Base-by-base conservation (phyloP, 495 filamentous ascomycete species). In the Mycothermus thermophilus region DNA sequence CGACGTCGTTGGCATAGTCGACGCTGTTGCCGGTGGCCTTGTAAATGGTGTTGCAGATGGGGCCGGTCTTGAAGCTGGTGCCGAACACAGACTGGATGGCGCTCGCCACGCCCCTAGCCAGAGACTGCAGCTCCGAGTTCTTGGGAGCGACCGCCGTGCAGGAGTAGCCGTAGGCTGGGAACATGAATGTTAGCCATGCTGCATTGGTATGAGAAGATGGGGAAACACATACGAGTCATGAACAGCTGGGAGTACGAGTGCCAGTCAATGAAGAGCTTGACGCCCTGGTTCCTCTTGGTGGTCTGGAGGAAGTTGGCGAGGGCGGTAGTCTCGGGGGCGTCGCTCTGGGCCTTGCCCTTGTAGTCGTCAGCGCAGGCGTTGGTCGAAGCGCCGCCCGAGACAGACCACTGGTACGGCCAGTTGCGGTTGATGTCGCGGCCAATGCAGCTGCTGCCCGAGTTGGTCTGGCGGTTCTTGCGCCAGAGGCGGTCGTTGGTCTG, bases 371-470 rank as follows among this genome's bases (percentile, higher is more conserved):
- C 56, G 45, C 70, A 70, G 6, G 71, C 68, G 38, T 66, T 47
- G 2, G 69, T 64, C 3, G 66, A 72, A 8, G 72, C 59, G 10
- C 63, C 63, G 27, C 63, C 66, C 26, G 57, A 47, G 5, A 64
- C 51, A 0, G 49, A 50, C 71, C 71, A 75, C 35, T 67, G 45
- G 40, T 56, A 63, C 8, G 66, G 51, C 71, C 74, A 79, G 60
- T 79, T 79, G 34, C 74, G 67, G 58, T 79, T 79, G 50, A 75
- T 68, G 46, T 79, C 74, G 10, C 55, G 60, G 14, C 74, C 74
- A 17, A 75, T 29, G 46, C 68, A 76, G 11, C 58, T 50, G 27
- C 47, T 51, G 32, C 57, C 58, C 1, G 52, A 40, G 24, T 50
- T 55, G 3, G 51, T 47, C 27, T 73, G 67, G 0, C 74, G 60